These are phyloP conservation scores for Epichloe gansuensis DNA, from an alignment of 2,329 filamentous ascomycete genomes.

Conservation along the genomic window DNA sequence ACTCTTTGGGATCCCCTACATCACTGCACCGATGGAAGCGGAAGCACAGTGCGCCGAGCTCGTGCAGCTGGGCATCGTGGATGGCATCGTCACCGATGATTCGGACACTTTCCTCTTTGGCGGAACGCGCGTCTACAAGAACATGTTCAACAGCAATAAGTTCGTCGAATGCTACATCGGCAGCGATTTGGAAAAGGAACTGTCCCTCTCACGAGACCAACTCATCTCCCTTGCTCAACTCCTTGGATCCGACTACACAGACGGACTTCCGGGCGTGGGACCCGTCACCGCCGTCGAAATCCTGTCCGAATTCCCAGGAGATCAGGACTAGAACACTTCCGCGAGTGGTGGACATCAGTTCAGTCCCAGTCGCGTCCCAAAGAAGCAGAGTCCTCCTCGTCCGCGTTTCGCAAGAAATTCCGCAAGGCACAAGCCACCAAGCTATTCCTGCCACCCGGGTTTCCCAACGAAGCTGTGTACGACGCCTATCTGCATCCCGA, in stretches of 20 bases:
- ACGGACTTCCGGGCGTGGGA: constrained; percentile 80
- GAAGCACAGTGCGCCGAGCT: constrained; percentile 95
- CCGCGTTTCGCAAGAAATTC: constrained; percentile 74
- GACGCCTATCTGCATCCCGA: constrained; percentile 78
- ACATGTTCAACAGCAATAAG: constrained; percentile 99
- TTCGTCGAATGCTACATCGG: constrained; percentile 92
- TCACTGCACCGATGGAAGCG: constrained; percentile 97
- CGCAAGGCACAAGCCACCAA: constrained; percentile 67
- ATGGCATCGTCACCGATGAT: constrained; percentile 96
- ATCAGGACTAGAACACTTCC: constrained; percentile 58
- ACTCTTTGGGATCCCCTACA: constrained; percentile 88
- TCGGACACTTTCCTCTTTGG: constrained; percentile 95
- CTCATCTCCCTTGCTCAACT: constrained; percentile 86
- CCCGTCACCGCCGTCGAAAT: constrained; percentile 94
- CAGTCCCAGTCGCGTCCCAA: constrained; percentile 56
- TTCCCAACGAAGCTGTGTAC: constrained; percentile 67
- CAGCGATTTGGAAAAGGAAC: constrained; percentile 75
- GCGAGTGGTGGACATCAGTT: constrained; percentile 74
- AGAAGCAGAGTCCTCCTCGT: constrained; percentile 41
- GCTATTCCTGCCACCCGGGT: constrained; percentile 69
- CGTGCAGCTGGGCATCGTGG: constrained; percentile 74
- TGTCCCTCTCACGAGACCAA: constrained; percentile 73
- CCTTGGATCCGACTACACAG: constrained; percentile 87
- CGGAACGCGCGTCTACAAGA: constrained; percentile 93
- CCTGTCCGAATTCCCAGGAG: constrained; percentile 68